These are phyloP conservation scores for Botrytis pseudocinerea DNA, from an alignment of 2,329 filamentous ascomycete species.

Conservation along the genomic window DNA sequence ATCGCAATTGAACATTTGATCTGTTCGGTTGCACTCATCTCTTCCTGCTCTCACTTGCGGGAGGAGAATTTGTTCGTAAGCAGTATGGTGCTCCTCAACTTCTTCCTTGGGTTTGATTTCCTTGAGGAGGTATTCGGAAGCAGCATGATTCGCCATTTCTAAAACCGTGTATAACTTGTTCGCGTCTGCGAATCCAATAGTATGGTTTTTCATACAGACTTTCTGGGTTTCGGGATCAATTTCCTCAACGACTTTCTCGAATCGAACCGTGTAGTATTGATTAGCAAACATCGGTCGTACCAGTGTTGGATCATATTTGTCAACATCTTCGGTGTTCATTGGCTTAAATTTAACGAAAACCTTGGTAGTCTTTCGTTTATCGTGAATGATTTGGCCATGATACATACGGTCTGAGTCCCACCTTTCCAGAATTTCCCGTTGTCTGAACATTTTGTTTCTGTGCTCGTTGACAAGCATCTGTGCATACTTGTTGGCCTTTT, in stretches of 20 bases:
- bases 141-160: slow-evolving; percentile 31
- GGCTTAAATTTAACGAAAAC: not conserved
- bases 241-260: not conserved
- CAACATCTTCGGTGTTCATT: not conserved
- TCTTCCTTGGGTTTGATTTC: slow-evolving; percentile 25
- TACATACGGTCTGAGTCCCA: slow-evolving; percentile 4
- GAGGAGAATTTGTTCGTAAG: not conserved
- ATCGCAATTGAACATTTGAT: not conserved
- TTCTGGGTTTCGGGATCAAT: not conserved
- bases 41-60: not conserved
- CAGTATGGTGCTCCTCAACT: not conserved
- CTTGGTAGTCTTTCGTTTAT: not conserved
- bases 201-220: not conserved
- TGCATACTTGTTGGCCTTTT: slow-evolving; percentile 23
- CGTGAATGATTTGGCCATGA: not conserved
- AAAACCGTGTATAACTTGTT: slow-evolving; percentile 19
- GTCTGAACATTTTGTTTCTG: not conserved
- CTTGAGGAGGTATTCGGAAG: slow-evolving; percentile 23
- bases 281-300: not conserved
- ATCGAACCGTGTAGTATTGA: slow-evolving; percentile 9
- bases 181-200: not conserved
- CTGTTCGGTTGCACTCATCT: slow-evolving; percentile 8
- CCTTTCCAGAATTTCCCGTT: not conserved
- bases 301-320: slow-evolving; percentile 6
- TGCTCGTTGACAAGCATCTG: slow-evolving; percentile 11